Evolutionary conservation across 2,329 filamentous ascomycete genomes (phyloP).

Genomic region (Talaromyces atroroseus): DNA sequence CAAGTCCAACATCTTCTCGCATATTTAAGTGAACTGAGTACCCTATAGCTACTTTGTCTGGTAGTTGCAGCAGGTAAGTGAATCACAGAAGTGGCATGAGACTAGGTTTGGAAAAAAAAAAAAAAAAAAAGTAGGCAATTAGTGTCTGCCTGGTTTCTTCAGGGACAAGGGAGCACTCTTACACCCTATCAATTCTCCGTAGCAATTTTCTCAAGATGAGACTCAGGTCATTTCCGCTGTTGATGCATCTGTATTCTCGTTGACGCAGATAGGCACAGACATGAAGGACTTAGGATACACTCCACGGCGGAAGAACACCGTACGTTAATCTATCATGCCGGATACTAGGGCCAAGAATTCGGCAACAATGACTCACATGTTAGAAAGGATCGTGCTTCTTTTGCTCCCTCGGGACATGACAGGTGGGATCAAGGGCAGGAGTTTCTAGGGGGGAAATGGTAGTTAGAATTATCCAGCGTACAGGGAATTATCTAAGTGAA

Average conservation of each 20-base stretch:
- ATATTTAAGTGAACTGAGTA: constrained; percentile 55
- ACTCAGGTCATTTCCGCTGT: neutral
- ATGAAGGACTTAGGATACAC: neutral
- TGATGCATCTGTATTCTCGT: neutral
- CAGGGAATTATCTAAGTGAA: neutral
- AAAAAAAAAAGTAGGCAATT: too few species aligned
- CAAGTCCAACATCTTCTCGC: constrained; percentile 45
- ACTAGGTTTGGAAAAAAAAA: neutral
- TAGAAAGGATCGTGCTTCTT: neutral
- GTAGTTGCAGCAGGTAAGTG: constrained; percentile 12
- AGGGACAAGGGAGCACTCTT: neutral
- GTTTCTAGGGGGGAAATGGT: neutral
- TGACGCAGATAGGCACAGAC: neutral
- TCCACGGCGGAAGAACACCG: neutral
- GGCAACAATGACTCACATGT: neutral
- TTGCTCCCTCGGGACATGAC: neutral
- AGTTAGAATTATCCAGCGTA: neutral
- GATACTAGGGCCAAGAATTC: neutral
- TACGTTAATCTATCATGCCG: neutral
- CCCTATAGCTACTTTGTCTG: constrained; percentile 54
- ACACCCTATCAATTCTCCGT: neutral
- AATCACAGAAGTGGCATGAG: neutral
- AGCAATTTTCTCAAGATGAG: neutral
- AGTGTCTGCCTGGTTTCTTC: neutral
- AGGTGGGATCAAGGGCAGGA: neutral